Evolutionary conservation across 495 filamentous ascomycete species (phyloP), one percentile per base, ranked within the genome.

Genomic region (Thozetella sp.): DNA sequence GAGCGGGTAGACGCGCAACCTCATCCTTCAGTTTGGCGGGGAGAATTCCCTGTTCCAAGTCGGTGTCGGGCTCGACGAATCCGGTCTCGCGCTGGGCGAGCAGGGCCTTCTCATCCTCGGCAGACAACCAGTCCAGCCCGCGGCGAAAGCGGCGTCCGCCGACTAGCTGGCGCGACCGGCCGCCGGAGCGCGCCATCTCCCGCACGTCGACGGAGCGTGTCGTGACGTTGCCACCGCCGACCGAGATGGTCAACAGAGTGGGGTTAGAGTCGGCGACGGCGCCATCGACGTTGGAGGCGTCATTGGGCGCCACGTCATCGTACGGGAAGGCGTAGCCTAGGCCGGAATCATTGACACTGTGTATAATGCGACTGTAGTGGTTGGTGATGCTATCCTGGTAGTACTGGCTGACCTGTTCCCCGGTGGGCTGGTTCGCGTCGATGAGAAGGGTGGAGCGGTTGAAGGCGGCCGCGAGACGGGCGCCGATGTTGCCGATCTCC

Each of bases 271-370:
- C 85, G 56, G 67, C 81, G n/a, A 91, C 82, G 51, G 80, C 82
- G 2, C 90, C 90, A 26, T 82, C 83, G 61, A 88, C 86, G 71
- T 91, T 67, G 15, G 68, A 61, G 0, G 78, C 83, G 54, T 79
- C 81, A 19, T 72, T 71, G 0, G 87, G 81, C 22, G 80, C 79
- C 2, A 92, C 90, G 70, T 93, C 90, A 66, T 93, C 90, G 66
- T 92, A 93, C 0, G 90, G 89, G 64, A 92, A 92, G 1, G 89
- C 87, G 74, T 93, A 93, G 1, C 90, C 90, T 15, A 80, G 72
- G 2, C 81, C 77, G 71, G 88, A 88, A 6, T 84, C 60, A 60
- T 86, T 87, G 40, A 79, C 80, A 24, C 68, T 76, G 72, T 93
- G 90, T 56, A 88, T 80, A 57, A 93, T 81, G 15, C 87, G 70